Base-by-base conservation (phyloP, 495 filamentous ascomycete genomes). In the Neurospora sp. region DNA sequence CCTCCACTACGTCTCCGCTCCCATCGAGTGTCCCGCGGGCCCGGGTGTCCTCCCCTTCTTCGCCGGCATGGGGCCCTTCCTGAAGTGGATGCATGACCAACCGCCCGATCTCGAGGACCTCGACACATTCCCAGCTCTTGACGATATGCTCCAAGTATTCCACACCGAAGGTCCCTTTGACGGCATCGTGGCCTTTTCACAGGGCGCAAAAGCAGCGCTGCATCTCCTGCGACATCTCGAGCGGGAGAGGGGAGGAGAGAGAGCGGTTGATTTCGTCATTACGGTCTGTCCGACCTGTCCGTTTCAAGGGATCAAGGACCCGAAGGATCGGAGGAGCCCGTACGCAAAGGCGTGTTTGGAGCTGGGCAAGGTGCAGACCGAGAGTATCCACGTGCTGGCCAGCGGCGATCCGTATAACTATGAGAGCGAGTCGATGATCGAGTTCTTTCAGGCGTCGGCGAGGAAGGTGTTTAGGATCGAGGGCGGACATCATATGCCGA, bases 161-260 rank as follows among this genome's bases (percentile, higher is more conserved):
- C 44, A 70, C 14, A 11, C 37, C 23, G 38, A 78, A 12, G 77
- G 76, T 1, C 76, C 76, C 0, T 76, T 79, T 37, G 77, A 79
- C 2, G 80, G 80, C 11, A n/a, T 81, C 5, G 70, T 81, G 0
- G 80, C 72, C 37, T 80, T 81, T 38, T 81, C 79, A 11, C 78
- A 79, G 46, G 80, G 80, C 6, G 79, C 76, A 2, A 80, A 80
- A 69, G 75, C 75, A 2, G 78, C 71, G 20, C 72, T 75, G 20
- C 72, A 78, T 37, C 73, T 81, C 9, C 42, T 76, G 5, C 54
- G 79, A 11, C 37, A 70, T 27, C 71, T 79, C 10, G 78, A 79
- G 75, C 31, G 54, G 48, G 44, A 69, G 42, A 35, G 27, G 14
- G 31, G 75, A 18, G 69, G 62, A 16, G 72, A 70, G 0, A 41